Evolutionary conservation across 2,329 filamentous ascomycete genomes (phyloP).

Genomic region (Myotisia sp.): DNA sequence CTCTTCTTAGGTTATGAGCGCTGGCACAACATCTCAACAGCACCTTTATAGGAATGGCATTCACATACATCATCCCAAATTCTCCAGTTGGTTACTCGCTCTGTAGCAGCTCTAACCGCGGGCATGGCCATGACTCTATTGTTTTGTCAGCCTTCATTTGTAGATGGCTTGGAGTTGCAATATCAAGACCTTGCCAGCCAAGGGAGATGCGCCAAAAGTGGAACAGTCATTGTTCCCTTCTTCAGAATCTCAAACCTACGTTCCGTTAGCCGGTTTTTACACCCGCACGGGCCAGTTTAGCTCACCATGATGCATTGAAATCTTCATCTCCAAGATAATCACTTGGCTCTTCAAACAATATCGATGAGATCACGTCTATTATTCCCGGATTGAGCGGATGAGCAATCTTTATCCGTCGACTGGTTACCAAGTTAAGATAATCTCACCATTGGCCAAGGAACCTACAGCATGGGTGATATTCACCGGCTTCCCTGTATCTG

Average conservation of each 20-base stretch:
- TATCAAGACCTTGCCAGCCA: conserved; percentile 6
- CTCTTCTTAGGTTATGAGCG: neutral
- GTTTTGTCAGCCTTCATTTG: no score
- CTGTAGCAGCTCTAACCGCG: conserved; percentile 1
- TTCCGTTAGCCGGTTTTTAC: neutral
- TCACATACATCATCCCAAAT: conserved; percentile 4
- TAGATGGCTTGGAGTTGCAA: no score
- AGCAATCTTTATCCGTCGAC: no score
- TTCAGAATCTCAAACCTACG: conserved; percentile 3
- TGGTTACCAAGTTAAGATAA: no score
- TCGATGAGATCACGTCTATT: conserved; percentile 4
- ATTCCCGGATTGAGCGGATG: no score
- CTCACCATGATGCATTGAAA: conserved; percentile 3
- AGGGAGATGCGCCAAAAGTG: conserved; percentile 1
- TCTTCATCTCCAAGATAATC: conserved; percentile 2
- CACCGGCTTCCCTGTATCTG: neutral
- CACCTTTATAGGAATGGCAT: no score
- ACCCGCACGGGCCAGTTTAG: neutral
- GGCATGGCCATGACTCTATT: conserved; percentile 1
- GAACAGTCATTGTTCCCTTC: conserved; percentile 3
- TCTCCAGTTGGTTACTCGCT: conserved; percentile 2
- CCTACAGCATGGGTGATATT: conserved; percentile 1
- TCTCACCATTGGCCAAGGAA: conserved; percentile 1
- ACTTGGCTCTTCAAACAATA: conserved; percentile 5
- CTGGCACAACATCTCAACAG: neutral